Evolutionary conservation across 2,329 filamentous ascomycete genomes (phyloP).

Genomic region (Herpotrichia juniperi): DNA sequence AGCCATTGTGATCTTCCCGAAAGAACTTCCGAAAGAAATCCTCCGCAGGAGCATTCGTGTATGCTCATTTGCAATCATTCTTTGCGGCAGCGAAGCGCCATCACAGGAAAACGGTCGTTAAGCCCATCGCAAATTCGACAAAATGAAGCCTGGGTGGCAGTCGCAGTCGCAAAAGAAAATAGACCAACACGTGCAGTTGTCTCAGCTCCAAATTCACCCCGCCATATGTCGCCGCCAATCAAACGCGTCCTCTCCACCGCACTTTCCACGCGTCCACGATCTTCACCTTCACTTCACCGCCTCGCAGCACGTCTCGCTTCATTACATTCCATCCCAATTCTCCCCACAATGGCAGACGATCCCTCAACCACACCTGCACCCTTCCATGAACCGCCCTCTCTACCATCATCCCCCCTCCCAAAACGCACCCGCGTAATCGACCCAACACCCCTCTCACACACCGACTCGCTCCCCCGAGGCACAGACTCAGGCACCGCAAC

Average conservation of each 20-base stretch:
- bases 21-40: background rate
- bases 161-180: too few relatives aligned
- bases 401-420: constrained; percentile 74
- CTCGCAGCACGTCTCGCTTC: constrained; percentile 7
- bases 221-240: background rate
- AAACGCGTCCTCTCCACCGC: constrained; percentile 14
- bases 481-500: constrained; percentile 43
- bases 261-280: constrained; percentile 11
- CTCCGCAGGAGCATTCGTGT: background rate
- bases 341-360: constrained; percentile 18
- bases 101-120: too few relatives aligned
- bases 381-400: constrained; percentile 56
- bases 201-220: background rate
- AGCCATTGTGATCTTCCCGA: background rate
- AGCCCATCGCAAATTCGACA: too few relatives aligned
- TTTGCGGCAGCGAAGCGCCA: too few relatives aligned
- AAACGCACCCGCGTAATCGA: constrained; percentile 77
- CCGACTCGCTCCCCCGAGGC: constrained; percentile 25
- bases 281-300: background rate
- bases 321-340: background rate
- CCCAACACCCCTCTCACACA: constrained; percentile 38
- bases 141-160: too few relatives aligned
- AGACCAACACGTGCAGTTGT: too few relatives aligned
- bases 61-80: too few relatives aligned
- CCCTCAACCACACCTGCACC: constrained; percentile 28